Evolutionary conservation across 1,284 basidiomycete genomes (phyloP).

Genomic region (Papiliotrema nemorosa): DNA sequence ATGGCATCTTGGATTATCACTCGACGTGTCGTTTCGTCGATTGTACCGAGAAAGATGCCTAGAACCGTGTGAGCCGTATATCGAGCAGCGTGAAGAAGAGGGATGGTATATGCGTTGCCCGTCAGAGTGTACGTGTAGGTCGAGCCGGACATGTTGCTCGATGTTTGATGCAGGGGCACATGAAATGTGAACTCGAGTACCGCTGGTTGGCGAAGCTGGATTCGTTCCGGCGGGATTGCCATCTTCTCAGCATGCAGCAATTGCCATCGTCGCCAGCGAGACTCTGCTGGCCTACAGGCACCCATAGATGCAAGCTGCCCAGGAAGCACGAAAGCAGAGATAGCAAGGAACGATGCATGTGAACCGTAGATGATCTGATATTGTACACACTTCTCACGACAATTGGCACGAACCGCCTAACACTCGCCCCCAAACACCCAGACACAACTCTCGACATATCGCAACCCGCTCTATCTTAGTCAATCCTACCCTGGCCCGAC

Average conservation of each 20-base stretch:
- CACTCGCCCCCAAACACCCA: no score
- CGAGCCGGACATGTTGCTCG: constrained; percentile 2
- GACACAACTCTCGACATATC: no score
- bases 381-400: no score
- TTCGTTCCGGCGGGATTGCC: no score
- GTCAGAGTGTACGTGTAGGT: constrained; percentile 12
- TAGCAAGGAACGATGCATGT: no score
- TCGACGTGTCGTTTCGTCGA: constrained; percentile 1
- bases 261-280: background rate
- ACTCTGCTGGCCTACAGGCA: background rate
- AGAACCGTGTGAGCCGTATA: constrained; percentile 41
- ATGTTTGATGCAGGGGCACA: background rate
- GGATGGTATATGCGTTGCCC: constrained; percentile 26
- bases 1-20: constrained; percentile 35
- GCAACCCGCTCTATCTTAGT: background rate
- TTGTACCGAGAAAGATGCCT: constrained; percentile 48
- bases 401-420: no score
- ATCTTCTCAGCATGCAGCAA: no score
- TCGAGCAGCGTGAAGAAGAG: constrained; percentile 40
- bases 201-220: no score
- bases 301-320: background rate
- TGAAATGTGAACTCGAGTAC: no score
- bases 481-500: no score
- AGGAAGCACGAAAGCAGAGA: background rate
- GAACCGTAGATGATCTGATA: no score